Percentiles rank a stretch among this genome's conserved stretches.
These are phyloP conservation scores for Boletus eberwhitei DNA, from an alignment of 768 basidiomycete species.

Conservation along the genomic window DNA sequence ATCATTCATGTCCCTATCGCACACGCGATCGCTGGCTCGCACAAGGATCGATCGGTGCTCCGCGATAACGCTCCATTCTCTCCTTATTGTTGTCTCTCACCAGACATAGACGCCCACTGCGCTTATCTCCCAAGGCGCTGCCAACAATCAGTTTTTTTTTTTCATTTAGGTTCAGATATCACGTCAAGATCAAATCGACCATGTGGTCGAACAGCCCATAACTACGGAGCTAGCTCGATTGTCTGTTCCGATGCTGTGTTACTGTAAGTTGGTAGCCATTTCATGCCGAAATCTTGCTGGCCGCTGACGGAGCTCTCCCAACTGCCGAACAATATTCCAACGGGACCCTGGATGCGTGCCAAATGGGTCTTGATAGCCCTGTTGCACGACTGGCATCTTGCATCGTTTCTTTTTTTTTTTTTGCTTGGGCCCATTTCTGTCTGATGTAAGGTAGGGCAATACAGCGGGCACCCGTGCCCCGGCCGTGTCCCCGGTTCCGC, in stretches of 20 bases:
- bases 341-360: too few species aligned
- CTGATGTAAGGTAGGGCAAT: too few species aligned
- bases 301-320: not conserved
- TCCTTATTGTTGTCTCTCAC: not conserved
- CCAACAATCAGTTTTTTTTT: too few species aligned
- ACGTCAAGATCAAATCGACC: not conserved
- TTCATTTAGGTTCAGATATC: not conserved
- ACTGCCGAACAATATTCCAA: not conserved
- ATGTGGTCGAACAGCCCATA: not conserved
- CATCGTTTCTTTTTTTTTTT: too few species aligned
- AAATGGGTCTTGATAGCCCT: too few species aligned
- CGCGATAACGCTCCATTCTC: not conserved
- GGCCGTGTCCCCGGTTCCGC: too few species aligned
- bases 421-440: too few species aligned
- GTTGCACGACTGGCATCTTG: too few species aligned
- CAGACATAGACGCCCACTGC: not conserved
- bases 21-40: not conserved
- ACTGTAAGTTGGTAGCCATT: not conserved
- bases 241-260: too few species aligned
- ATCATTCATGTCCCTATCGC: not conserved
- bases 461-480: too few species aligned
- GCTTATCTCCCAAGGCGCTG: not conserved
- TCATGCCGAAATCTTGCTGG: not conserved
- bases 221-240: not conserved
- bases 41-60: not conserved